A percentile compares a stretch with the other conserved stretches of the same genome.
Evolutionary conservation across 2,329 filamentous ascomycete genomes (phyloP).

Genomic region (Fusarium sp.): DNA sequence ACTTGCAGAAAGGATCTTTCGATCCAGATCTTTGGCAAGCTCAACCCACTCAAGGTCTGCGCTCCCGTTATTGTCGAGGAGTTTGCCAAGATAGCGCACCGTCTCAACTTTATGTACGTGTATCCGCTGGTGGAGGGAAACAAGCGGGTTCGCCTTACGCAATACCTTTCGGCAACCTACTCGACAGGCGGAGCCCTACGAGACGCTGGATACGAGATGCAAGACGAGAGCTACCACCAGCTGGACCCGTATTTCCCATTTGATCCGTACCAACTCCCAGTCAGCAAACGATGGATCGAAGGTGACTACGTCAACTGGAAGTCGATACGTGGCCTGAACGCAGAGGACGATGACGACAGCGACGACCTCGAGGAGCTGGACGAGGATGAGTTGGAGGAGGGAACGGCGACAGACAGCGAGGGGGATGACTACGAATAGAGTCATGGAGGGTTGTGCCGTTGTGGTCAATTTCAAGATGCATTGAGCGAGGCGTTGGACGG

Average conservation of each 20-base stretch:
- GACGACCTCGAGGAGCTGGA: slow-evolving; percentile 65
- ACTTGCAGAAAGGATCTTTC: slow-evolving; percentile 80
- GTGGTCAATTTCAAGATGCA: slow-evolving; percentile 15
- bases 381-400: slow-evolving; percentile 61
- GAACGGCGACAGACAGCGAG: slow-evolving; percentile 64
- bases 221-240: slow-evolving; percentile 84
- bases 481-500: slow-evolving; percentile 41
- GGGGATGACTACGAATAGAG: slow-evolving; percentile 54
- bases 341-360: slow-evolving; percentile 66
- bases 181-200: slow-evolving; percentile 66
- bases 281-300: slow-evolving; percentile 89
- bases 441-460: slow-evolving; percentile 1
- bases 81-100: slow-evolving; percentile 88
- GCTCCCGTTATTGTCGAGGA: slow-evolving; percentile 90
- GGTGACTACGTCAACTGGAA: slow-evolving; percentile 86
- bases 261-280: slow-evolving; percentile 91
- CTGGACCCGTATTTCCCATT: slow-evolving; percentile 97
- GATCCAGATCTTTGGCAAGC: slow-evolving; percentile 83
- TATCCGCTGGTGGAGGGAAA: slow-evolving; percentile 91
- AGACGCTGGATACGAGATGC: slow-evolving; percentile 60
- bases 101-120: slow-evolving; percentile 90
- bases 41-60: slow-evolving; percentile 97
- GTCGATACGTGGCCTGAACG: slow-evolving; percentile 76
- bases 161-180: slow-evolving; percentile 71
- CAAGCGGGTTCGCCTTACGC: slow-evolving; percentile 85